Percentiles rank a stretch among this genome's conserved stretches.
Conservation (phyloP, 1,284 basidiomycete species). For the Cryptococcus wingfieldii region DNA sequence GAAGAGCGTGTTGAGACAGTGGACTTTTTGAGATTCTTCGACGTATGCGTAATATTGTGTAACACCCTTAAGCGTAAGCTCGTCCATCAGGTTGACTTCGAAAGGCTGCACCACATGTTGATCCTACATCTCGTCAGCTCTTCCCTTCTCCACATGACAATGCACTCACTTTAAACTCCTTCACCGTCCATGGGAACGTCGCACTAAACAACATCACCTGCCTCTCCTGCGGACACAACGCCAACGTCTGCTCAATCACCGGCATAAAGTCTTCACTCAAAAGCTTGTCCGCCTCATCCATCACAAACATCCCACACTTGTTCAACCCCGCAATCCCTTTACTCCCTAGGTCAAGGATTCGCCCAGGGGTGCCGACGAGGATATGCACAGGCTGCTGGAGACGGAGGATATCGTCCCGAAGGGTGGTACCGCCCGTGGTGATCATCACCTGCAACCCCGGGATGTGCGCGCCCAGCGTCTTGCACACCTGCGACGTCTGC, state of each 20-base stretch:
- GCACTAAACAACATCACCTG: slow-evolving; percentile 99
- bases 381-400: slow-evolving; percentile 88
- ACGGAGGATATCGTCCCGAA: slow-evolving; percentile 96
- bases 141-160: background rate
- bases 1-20: slow-evolving; percentile 59
- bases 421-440: slow-evolving; percentile 94
- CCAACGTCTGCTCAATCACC: slow-evolving; percentile 93
- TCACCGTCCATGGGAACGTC: slow-evolving; percentile 98
- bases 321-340: slow-evolving; percentile 92
- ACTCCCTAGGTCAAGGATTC: slow-evolving; percentile 90
- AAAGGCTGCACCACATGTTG: slow-evolving; percentile 96
- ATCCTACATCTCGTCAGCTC: slow-evolving; percentile 57
- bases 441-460: slow-evolving; percentile 91
- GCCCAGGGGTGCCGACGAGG: slow-evolving; percentile 92
- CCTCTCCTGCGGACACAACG: slow-evolving; percentile 75
- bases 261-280: slow-evolving; percentile 96
- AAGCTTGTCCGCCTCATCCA: slow-evolving; percentile 99
- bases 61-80: slow-evolving; percentile 95
- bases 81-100: slow-evolving; percentile 99
- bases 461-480: slow-evolving; percentile 94
- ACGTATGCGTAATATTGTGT: slow-evolving; percentile 99
- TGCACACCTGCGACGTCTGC: slow-evolving; percentile 96
- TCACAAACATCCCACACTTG: slow-evolving; percentile 92
- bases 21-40: slow-evolving; percentile 98
- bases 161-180: slow-evolving; percentile 83